These are phyloP conservation scores for Penicillium silybi DNA, from an alignment of 495 filamentous ascomycete genomes.

Conservation along the genomic window DNA sequence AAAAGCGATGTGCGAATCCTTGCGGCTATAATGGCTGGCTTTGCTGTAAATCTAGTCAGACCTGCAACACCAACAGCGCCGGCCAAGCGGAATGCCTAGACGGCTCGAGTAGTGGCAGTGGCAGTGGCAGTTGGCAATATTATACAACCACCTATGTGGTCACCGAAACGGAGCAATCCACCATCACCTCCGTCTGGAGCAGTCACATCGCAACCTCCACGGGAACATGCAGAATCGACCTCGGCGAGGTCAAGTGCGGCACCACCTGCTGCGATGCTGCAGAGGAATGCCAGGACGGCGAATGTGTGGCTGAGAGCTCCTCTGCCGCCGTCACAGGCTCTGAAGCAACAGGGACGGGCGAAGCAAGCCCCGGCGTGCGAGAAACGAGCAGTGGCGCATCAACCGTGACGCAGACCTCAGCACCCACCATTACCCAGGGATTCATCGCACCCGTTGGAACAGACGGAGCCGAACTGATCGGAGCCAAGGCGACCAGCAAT, in stretches of 20 bases:
- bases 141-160: slow-evolving; percentile 66
- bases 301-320: slow-evolving; percentile 40
- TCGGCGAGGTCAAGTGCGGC: slow-evolving; percentile 67
- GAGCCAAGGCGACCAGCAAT: slow-evolving; percentile 29
- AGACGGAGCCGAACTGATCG: slow-evolving; percentile 44
- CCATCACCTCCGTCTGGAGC: slow-evolving; percentile 64
- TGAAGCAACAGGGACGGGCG: slow-evolving; percentile 1
- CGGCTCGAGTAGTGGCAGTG: slow-evolving; percentile 10
- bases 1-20: slow-evolving; percentile 55
- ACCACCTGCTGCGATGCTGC: slow-evolving; percentile 67
- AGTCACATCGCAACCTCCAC: slow-evolving; percentile 42
- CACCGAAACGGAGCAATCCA: slow-evolving; percentile 61
- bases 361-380: slow-evolving; percentile 56
- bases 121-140: slow-evolving; percentile 37
- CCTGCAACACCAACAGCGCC: slow-evolving; percentile 59
- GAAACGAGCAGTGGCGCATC: slow-evolving; percentile 61
- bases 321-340: slow-evolving; percentile 36
- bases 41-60: slow-evolving; percentile 59
- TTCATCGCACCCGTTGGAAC: slow-evolving; percentile 57
- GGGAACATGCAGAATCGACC: slow-evolving; percentile 51
- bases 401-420: slow-evolving; percentile 52
- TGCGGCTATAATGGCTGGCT: slow-evolving; percentile 66
- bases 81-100: slow-evolving; percentile 53
- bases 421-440: slow-evolving; percentile 54
- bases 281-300: slow-evolving; percentile 57